phyloP scores from a whole-genome alignment of 139 green algal genomes.

The Ostreobium quekettii region DNA sequence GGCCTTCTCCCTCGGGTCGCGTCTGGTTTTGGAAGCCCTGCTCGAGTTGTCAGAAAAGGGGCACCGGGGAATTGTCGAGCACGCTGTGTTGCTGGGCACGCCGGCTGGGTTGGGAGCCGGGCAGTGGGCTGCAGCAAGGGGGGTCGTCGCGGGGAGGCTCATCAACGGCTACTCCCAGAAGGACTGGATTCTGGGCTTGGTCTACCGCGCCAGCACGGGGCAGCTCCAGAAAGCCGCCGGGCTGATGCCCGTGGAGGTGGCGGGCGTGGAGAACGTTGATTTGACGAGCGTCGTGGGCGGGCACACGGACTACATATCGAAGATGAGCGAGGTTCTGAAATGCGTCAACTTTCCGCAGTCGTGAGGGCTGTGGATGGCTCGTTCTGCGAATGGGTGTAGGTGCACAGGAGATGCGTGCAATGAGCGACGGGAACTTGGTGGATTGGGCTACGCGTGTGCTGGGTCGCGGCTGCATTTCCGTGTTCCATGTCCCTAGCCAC shows the following conservation, averaged over 20 bases:
- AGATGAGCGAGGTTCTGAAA: constrained; percentile 46
- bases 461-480: too few species aligned
- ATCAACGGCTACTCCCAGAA: constrained; percentile 67
- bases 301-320: constrained; percentile 51
- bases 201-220: constrained; percentile 34
- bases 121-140: constrained; percentile 46
- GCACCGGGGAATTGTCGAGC: constrained; percentile 49
- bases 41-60: constrained; percentile 53
- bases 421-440: too few species aligned
- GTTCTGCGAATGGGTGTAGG: too few species aligned
- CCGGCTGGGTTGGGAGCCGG: constrained; percentile 23
- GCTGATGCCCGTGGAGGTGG: constrained; percentile 30
- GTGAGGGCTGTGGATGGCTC: constrained; percentile 1
- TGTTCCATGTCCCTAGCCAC: too few species aligned
- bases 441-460: too few species aligned
- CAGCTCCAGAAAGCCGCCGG: constrained; percentile 23
- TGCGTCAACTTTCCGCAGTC: constrained; percentile 33
- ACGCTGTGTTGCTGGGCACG: constrained; percentile 64
- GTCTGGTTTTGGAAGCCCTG: constrained; percentile 69
- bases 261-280: constrained; percentile 70
- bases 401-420: too few species aligned
- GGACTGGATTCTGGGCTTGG: constrained; percentile 73
- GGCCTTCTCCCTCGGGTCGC: constrained; percentile 47
- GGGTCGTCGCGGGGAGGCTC: constrained; percentile 59
- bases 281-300: constrained; percentile 40